These are phyloP conservation scores for Pyrenochaeta sp. DNA, from an alignment of 2,329 filamentous ascomycete genomes.

Conservation along the genomic window DNA sequence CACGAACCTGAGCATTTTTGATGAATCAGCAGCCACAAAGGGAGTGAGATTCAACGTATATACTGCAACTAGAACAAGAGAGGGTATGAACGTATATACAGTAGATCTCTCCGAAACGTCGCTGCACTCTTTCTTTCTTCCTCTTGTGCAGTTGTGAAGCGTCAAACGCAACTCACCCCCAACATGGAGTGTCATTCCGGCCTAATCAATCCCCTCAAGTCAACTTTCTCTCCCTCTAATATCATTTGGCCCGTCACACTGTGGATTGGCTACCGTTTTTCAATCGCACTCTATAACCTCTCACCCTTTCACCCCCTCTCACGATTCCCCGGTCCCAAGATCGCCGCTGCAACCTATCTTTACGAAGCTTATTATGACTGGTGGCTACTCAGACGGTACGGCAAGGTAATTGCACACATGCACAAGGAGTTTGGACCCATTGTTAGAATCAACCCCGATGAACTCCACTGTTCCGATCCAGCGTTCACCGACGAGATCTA, in stretches of 20 bases:
- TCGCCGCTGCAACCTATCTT: constrained; percentile 36
- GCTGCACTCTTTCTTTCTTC: constrained; percentile 2
- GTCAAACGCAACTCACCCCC: constrained; percentile 4
- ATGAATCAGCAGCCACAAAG: constrained; percentile 5
- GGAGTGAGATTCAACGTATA: constrained; percentile 8
- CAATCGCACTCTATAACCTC: constrained; percentile 33
- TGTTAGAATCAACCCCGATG: constrained; percentile 43
- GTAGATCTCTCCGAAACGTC: constrained; percentile 16
- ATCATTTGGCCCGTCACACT: constrained; percentile 21
- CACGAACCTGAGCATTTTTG: not conserved
- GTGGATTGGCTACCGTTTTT: constrained; percentile 29
- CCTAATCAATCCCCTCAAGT: constrained; percentile 14
- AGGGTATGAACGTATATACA: constrained; percentile 17
- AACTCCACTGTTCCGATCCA: constrained; percentile 44
- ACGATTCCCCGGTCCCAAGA: constrained; percentile 39
- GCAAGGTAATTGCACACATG: constrained; percentile 45
- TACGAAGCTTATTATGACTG: constrained; percentile 44
- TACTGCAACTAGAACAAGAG: not conserved
- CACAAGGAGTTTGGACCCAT: constrained; percentile 43
- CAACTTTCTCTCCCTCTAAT: constrained; percentile 20
- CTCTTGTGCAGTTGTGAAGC: constrained; percentile 14
- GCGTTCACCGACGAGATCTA: constrained; percentile 47
- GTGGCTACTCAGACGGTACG: constrained; percentile 40
- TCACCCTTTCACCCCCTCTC: constrained; percentile 35
- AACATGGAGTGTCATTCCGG: constrained; percentile 29